phyloP scores from a whole-genome alignment of 1,284 basidiomycete genomes.

The Chiua sp. region DNA sequence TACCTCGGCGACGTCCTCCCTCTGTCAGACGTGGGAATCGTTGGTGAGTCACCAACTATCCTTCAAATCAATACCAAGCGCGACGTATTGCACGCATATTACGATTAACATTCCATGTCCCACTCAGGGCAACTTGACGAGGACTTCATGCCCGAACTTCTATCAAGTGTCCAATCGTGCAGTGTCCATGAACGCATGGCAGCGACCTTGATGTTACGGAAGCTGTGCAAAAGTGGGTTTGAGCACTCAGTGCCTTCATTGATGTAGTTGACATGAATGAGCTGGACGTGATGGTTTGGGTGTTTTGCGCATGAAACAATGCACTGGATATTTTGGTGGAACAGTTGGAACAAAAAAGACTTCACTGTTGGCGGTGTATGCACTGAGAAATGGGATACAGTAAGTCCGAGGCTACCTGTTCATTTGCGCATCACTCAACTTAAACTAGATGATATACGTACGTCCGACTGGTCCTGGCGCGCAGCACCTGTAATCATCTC shows the following conservation, averaged over 20 bases:
- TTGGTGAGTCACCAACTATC: not conserved
- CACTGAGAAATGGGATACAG: not conserved
- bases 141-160: conserved; percentile 2
- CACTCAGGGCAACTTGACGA: conserved; percentile 1
- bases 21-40: conserved; percentile 11
- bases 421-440: not conserved
- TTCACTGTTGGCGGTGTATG: not conserved
- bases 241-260: not conserved
- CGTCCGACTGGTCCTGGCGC: too few species aligned
- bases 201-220: conserved; percentile 14
- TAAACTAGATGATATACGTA: too few species aligned
- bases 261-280: not conserved
- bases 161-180: not conserved
- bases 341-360: conserved; percentile 2
- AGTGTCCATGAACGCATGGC: conserved; percentile 1
- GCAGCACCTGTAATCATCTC: not conserved
- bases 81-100: not conserved
- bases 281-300: not conserved
- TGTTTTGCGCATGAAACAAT: not conserved
- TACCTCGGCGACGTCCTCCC: conserved; percentile 11
- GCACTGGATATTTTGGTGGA: conserved; percentile 4
- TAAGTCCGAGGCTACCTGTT: not conserved
- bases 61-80: conserved; percentile 1
- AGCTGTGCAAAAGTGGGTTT: conserved; percentile 11
- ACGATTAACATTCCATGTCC: too few species aligned